These are phyloP conservation scores for Pythium grandisporangium DNA, from an alignment of 352 stramenopile genomes.

Conservation along the genomic window DNA sequence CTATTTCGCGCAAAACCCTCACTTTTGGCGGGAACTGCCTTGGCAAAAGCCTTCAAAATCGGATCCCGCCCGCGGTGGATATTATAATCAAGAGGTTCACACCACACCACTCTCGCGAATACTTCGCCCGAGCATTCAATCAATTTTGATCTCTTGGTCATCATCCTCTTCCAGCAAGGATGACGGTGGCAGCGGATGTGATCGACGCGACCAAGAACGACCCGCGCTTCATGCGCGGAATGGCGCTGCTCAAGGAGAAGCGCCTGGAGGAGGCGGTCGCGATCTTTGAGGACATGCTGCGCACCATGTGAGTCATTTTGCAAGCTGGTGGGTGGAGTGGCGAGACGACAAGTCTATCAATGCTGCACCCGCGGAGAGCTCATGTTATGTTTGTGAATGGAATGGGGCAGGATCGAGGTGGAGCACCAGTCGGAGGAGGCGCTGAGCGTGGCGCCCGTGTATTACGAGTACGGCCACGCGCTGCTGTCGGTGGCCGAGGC, in stretches of 20 bases:
- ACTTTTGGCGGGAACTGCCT: background rate
- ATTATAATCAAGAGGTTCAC: background rate
- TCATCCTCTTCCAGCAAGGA: background rate
- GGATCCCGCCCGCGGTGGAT: background rate
- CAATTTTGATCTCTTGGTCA: too few species aligned
- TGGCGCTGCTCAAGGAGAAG: slow-evolving; percentile 70
- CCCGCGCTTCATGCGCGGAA: slow-evolving; percentile 62
- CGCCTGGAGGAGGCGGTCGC: slow-evolving; percentile 73
- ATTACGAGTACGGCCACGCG: slow-evolving; percentile 81
- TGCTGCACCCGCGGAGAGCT: too few species aligned
- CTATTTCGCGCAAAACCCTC: background rate
- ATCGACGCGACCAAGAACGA: slow-evolving; percentile 57
- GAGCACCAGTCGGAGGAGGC: slow-evolving; percentile 28
- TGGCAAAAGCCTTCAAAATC: too few species aligned
- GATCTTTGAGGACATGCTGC: slow-evolving; percentile 65
- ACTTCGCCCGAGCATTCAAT: too few species aligned
- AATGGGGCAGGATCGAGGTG: slow-evolving; percentile 50
- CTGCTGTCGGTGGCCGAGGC: slow-evolving; percentile 65
- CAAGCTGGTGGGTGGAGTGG: background rate
- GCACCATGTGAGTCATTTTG: slow-evolving; percentile 45
- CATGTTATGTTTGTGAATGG: too few species aligned
- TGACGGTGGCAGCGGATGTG: slow-evolving; percentile 11
- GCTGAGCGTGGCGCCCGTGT: slow-evolving; percentile 39
- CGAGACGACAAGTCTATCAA: background rate
- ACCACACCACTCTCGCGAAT: background rate